Evolutionary conservation across 192 early-diverging fungal species (phyloP), one percentile per base, ranked within the genome.

Genomic region (Coemansia sp.): DNA sequence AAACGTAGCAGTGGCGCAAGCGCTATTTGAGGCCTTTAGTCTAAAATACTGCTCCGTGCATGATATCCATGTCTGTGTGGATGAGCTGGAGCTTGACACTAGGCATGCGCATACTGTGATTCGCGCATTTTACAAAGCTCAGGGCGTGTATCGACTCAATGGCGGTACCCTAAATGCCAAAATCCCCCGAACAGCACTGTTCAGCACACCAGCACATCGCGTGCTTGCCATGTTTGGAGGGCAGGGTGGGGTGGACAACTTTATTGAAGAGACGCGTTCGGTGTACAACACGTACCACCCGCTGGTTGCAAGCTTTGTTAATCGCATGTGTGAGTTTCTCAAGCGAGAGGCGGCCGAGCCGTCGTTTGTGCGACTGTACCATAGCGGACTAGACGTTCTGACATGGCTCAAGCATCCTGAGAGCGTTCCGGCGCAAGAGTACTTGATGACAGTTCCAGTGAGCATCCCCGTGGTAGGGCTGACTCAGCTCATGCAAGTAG

Each of bases 241-340:
- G 47, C 96, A 98, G 77, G 96, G 96, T 62, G 95, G 93, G 63
- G 92, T 94, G 68, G 92, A 95, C 67, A 94, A 95, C 67, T 98
- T 95, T 84, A 95, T 98, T 81, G 90, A 93, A 67, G 96, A 98
- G 77, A 86, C 96, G 13, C 89, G 90, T 11, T 77, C 86, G 22
- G 85, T 94, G n/a, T 93, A 90, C 75, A 76, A 68, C 24, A 92
- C 90, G 65, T 96, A 96, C 85, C 86, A 87, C 63, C 84, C 90
- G 43, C 71, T 95, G 68, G 89, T 94, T 7, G 80, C 85, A 51
- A 85, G 88, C 31, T 95, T 92, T 77, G 84, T 96, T 22, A 74
- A 79, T 49, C 88, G 87, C 20, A 91, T 98, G 86, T 85, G 90
- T 34, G 86, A 81, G 12, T 89, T 92, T 54, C 71, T 93, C 41